Percentiles rank a stretch among this genome's conserved stretches.
phyloP scores from a whole-genome alignment of 306 rosid genomes.

The Ceratonia siliqua region DNA sequence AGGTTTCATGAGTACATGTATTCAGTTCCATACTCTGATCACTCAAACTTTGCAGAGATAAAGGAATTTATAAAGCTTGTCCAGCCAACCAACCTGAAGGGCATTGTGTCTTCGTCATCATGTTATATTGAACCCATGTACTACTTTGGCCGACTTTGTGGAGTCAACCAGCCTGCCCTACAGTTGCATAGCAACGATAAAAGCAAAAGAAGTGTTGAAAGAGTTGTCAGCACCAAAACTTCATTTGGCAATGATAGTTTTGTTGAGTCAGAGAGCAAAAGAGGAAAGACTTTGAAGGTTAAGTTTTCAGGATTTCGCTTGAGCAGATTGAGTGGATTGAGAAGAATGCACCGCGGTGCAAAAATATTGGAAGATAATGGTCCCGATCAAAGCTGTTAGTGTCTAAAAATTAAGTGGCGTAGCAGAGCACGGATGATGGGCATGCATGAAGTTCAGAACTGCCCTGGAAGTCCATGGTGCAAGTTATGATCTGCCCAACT shows the following conservation, averaged over 20 bases:
- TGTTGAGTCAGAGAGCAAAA: slow-evolving; percentile 28
- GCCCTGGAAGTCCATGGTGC: slow-evolving; percentile 25
- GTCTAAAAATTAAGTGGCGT: background rate
- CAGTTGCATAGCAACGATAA: slow-evolving; percentile 20
- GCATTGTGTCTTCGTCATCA: slow-evolving; percentile 64
- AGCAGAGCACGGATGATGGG: slow-evolving; percentile 2
- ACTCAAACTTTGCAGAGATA: slow-evolving; percentile 61
- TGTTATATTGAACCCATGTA: slow-evolving; percentile 69
- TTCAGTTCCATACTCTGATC: slow-evolving; percentile 75
- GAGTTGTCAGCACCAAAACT: slow-evolving; percentile 3
- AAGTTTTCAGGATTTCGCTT: slow-evolving; percentile 36
- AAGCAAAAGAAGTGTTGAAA: background rate
- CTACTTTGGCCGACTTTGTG: slow-evolving; percentile 59
- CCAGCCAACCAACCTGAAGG: slow-evolving; percentile 56
- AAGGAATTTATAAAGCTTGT: slow-evolving; percentile 63
- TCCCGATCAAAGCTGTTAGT: slow-evolving; percentile 19
- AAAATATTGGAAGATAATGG: slow-evolving; percentile 42
- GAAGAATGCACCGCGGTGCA: slow-evolving; percentile 55
- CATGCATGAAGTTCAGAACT: slow-evolving; percentile 2
- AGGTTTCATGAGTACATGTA: slow-evolving; percentile 52
- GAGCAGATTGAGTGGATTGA: slow-evolving; percentile 46
- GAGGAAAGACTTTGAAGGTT: slow-evolving; percentile 31
- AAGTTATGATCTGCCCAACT: slow-evolving; percentile 19
- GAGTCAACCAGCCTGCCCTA: slow-evolving; percentile 40
- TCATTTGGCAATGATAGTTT: slow-evolving; percentile 11